These are phyloP conservation scores for Lupinus albus DNA, from an alignment of 306 rosid genomes.

Conservation along the genomic window DNA sequence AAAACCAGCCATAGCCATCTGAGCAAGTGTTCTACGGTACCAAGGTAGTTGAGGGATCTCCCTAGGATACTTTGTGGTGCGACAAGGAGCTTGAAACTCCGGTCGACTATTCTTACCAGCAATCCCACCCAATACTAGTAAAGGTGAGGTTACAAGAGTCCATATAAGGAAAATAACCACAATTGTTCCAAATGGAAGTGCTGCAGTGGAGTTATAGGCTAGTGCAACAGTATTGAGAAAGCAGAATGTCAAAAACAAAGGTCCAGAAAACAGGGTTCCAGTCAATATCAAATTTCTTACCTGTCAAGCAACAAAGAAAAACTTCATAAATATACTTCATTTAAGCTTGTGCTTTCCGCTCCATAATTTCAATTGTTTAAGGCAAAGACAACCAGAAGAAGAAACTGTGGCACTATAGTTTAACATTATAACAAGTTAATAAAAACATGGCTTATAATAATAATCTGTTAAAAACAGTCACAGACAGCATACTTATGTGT, in stretches of 20 bases:
- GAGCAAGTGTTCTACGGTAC: slow-evolving; percentile 51
- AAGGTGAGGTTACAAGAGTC: slow-evolving; percentile 62
- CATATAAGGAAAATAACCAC: slow-evolving; percentile 58
- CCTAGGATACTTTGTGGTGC: slow-evolving; percentile 54
- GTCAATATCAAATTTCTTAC: slow-evolving; percentile 50
- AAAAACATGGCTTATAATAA: not conserved
- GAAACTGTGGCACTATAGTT: not conserved
- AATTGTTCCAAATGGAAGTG: slow-evolving; percentile 58
- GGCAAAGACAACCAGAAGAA: not conserved
- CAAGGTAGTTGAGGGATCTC: slow-evolving; percentile 57
- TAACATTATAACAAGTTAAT: not conserved
- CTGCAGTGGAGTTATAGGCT: slow-evolving; percentile 57
- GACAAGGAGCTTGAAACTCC: slow-evolving; percentile 56
- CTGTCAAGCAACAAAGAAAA: slow-evolving; percentile 44
- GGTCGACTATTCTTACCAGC: slow-evolving; percentile 54
- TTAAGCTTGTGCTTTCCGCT: slow-evolving; percentile 23
- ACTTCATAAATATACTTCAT: slow-evolving; percentile 33
- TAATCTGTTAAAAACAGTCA: not conserved
- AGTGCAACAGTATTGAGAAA: slow-evolving; percentile 57
- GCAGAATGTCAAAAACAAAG: slow-evolving; percentile 55
- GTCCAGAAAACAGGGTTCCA: slow-evolving; percentile 58
- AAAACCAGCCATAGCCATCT: slow-evolving; percentile 58
- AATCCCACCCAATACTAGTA: slow-evolving; percentile 53
- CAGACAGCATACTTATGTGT: not conserved
- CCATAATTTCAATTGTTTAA: slow-evolving; percentile 19